Evolutionary conservation across 805 yeast species (phyloP).

Genomic region (Schizosaccharomyces octosporus): DNA sequence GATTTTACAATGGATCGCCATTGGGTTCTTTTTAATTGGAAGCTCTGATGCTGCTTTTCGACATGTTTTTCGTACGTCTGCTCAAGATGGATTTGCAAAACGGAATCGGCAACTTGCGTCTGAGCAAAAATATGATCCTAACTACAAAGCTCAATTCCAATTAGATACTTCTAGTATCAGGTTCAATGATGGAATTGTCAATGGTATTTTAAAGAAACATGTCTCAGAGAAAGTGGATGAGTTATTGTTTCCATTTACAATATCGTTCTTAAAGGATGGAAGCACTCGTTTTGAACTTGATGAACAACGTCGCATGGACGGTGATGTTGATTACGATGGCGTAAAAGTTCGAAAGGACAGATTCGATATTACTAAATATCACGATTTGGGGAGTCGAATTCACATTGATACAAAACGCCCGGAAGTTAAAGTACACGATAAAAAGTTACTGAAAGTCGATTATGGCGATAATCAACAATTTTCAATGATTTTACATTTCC

Average conservation of each 20-base stretch:
- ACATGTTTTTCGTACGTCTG: neutral
- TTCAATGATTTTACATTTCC: slow-evolving; percentile 19
- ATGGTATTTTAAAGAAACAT: slow-evolving; percentile 25
- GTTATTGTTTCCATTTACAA: slow-evolving; percentile 28
- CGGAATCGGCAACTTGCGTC: slow-evolving; percentile 34
- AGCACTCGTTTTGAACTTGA: neutral
- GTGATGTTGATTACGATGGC: slow-evolving; percentile 10
- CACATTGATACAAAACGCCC: slow-evolving; percentile 5
- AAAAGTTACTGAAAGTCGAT: slow-evolving; percentile 14
- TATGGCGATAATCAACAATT: slow-evolving; percentile 15
- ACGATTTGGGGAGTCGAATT: slow-evolving; percentile 24
- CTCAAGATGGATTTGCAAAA: neutral
- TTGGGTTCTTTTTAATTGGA: neutral
- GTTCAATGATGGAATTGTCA: slow-evolving; percentile 9
- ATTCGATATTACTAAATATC: slow-evolving; percentile 32
- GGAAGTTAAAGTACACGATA: slow-evolving; percentile 4
- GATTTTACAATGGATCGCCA: neutral
- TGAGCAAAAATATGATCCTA: slow-evolving; percentile 11
- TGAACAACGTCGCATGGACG: neutral
- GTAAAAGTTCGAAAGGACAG: slow-evolving; percentile 22
- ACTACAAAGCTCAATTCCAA: slow-evolving; percentile 19
- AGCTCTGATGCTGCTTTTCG: neutral
- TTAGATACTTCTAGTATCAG: slow-evolving; percentile 14
- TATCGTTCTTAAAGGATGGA: slow-evolving; percentile 19
- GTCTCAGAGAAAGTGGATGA: neutral